These are phyloP conservation scores for Selenicereus undatus DNA, from an alignment of 148 eudicot species.

Conservation along the genomic window DNA sequence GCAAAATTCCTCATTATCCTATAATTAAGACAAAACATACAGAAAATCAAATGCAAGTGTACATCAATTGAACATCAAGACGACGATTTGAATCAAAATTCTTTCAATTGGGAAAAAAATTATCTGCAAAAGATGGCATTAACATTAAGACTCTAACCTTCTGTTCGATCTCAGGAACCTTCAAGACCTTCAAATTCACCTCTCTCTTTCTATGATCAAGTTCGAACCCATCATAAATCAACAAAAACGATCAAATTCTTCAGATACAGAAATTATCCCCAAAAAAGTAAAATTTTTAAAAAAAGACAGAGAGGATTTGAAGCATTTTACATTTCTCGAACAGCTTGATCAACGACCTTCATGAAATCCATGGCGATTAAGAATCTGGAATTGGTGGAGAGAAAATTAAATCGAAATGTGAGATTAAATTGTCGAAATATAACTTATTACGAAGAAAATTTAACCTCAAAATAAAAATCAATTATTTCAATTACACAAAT, in stretches of 20 bases:
- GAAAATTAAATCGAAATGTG: constrained; percentile 13
- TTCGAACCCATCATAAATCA: not conserved
- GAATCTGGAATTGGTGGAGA: constrained; percentile 23
- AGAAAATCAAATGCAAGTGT: not conserved
- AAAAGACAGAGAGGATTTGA: not conserved
- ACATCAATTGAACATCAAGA: not conserved
- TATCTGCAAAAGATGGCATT: not conserved
- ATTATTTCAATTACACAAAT: not conserved
- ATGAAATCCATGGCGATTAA: constrained; percentile 73
- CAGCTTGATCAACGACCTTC: constrained; percentile 97
- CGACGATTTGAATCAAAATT: not conserved
- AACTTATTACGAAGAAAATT: not conserved
- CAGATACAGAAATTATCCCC: not conserved
- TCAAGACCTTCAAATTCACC: constrained; percentile 98
- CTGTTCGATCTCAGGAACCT: constrained; percentile 99
- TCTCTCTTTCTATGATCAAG: constrained; percentile 70
- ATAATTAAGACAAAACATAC: not conserved
- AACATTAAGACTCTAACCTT: constrained; percentile 44
- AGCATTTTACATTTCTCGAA: constrained; percentile 72
- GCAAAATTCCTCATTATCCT: not conserved
- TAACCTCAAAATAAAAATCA: too few species aligned
- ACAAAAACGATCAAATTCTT: not conserved
- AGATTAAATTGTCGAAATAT: not conserved
- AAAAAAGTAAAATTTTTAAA: not conserved
- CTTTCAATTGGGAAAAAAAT: not conserved